Percentiles rank a stretch among this genome's conserved stretches.
Conservation (phyloP, 495 filamentous ascomycete genomes). For the Pyrenula massariospora region DNA sequence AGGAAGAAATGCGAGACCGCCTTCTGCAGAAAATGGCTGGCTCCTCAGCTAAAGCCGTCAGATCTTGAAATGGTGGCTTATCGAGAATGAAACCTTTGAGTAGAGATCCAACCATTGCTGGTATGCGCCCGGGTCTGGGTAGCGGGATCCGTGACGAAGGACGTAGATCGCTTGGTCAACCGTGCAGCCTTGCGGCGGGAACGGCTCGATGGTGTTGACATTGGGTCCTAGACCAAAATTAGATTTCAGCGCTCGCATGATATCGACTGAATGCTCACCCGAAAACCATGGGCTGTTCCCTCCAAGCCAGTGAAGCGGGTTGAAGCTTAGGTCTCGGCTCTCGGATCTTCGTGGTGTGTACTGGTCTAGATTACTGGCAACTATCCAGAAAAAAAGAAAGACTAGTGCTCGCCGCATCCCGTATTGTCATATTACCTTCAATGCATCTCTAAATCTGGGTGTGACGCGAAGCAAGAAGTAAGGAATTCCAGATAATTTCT, state of each 20-base stretch:
- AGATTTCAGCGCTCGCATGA: too few species aligned
- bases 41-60: constrained; percentile 7
- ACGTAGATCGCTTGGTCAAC: constrained; percentile 43
- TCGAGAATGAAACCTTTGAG: constrained; percentile 18
- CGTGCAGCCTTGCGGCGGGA: constrained; percentile 35
- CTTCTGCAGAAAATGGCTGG: constrained; percentile 22
- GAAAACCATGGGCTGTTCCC: not conserved
- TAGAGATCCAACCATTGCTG: constrained; percentile 35
- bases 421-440: too few species aligned
- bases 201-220: constrained; percentile 34
- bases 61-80: constrained; percentile 29
- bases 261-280: too few species aligned
- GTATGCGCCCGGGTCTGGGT: constrained; percentile 42
- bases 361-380: too few species aligned
- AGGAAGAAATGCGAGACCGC: constrained; percentile 32
- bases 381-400: too few species aligned
- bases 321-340: too few species aligned
- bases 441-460: too few species aligned
- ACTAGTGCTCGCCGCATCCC: too few species aligned
- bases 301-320: not conserved
- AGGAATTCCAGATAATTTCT: too few species aligned
- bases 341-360: too few species aligned
- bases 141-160: constrained; percentile 44
- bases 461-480: too few species aligned
- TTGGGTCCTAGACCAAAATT: constrained; percentile 30